Base-by-base conservation (phyloP, 2,329 filamentous ascomycete species). In the Pezicula radicicola region DNA sequence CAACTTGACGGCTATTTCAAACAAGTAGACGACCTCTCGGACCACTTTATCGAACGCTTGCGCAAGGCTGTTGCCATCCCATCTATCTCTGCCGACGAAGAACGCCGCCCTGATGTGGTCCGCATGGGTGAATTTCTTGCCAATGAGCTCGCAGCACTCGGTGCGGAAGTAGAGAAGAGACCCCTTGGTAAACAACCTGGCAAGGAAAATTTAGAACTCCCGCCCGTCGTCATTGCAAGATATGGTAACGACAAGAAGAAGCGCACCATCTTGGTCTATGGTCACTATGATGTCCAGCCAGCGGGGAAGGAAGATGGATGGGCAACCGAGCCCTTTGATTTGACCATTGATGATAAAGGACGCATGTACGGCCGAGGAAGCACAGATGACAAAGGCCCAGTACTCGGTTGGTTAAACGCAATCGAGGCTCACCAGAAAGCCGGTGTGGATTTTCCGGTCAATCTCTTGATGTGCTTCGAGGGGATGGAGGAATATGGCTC, bases 401-500 rank as follows among this genome's bases (percentile, higher is more conserved):
- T 99, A 25, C 78, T 99, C 51, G 94, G 94, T 63, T 99, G 94
- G 94, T 72, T 99, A 62, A 99, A 99, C 69, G 92, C 92, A 61
- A 97, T 99, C 60, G 92, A 99, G 75, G 92, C 94, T 40, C 94
- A 99, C 77, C 87, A 96, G 73, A 94, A 95, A 78, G 91, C 92
- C 35, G 90, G 90, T 52, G 78, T 97, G 43, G 93, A 97, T 48
- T 91, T 99, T 69, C 94, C 94, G 8, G 94, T 99, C 67, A 99
- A 99, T 76, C 80, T 99, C 60, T 83, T 99, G 59, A 97, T 97
- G 90, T 99, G 94, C 79, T 97, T 99, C 64, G 94, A 99, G 79
- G 94, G 94, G 46, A 99, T 99, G 94, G 94, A 99, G 75, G 94
- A 99, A 76, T 96, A 96, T 70, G 94, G 94, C 47, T 97, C 92